Conservation (phyloP, 2,329 filamentous ascomycete genomes). For the Tolypocladium sp. region DNA sequence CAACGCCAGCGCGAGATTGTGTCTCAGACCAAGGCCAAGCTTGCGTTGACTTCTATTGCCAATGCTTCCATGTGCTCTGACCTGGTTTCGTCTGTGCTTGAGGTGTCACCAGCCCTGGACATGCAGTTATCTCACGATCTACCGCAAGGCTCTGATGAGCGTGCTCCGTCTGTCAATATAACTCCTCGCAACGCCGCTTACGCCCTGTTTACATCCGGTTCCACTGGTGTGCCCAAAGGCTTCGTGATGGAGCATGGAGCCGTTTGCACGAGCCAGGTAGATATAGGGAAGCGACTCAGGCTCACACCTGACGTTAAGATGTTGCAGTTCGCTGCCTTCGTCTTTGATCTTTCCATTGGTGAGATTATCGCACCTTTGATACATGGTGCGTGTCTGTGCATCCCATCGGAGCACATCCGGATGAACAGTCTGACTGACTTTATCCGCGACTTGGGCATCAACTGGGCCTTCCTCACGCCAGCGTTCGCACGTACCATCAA, state of each 20-base stretch:
- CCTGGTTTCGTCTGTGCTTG: not conserved
- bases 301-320: not conserved
- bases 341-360: conserved; percentile 3
- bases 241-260: conserved; percentile 2
- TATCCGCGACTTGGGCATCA: not conserved
- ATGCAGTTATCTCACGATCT: too few species aligned
- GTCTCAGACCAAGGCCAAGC: not conserved
- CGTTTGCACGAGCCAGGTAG: not conserved
- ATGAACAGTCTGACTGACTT: not conserved
- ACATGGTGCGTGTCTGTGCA: conserved; percentile 3
- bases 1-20: not conserved
- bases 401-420: conserved; percentile 1
- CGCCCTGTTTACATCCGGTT: not conserved
- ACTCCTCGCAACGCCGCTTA: not conserved
- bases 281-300: not conserved
- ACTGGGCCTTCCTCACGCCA: conserved; percentile 3
- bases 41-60: not conserved
- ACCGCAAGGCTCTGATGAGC: too few species aligned
- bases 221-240: not conserved
- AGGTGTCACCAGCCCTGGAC: too few species aligned
- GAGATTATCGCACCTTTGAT: conserved; percentile 4
- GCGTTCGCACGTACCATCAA: not conserved
- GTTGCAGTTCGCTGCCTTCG: conserved; percentile 5
- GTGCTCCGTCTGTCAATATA: not conserved
- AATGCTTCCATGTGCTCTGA: not conserved